phyloP scores from a whole-genome alignment of 169 alveolate species.

The Amoebophrya sp. region DNA sequence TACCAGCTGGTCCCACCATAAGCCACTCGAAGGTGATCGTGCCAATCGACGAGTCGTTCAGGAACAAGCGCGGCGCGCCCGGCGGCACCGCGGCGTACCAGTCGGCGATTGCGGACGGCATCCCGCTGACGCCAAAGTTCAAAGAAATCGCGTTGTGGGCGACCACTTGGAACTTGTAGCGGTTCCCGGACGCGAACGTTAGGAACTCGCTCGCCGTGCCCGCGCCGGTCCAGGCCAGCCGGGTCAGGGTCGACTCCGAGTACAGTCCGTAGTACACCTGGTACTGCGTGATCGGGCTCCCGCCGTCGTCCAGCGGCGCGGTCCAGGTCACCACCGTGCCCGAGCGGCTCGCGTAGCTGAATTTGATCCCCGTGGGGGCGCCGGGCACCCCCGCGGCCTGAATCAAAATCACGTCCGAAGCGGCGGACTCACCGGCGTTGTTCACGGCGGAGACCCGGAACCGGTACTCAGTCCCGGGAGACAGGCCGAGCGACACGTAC shows the following conservation, averaged over 20 bases:
- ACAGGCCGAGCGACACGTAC: not conserved
- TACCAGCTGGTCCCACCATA: too few species aligned
- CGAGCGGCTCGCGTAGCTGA: not conserved
- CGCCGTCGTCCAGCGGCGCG: conserved; percentile 14
- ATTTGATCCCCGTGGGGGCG: not conserved
- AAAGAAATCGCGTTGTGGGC: not conserved
- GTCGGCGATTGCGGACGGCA: conserved; percentile 4
- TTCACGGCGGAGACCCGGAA: conserved; percentile 15
- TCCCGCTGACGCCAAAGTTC: not conserved
- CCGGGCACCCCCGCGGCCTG: conserved; percentile 13
- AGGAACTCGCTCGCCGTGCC: conserved; percentile 9
- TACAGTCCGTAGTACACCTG: conserved; percentile 10
- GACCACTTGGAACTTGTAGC: conserved; percentile 12
- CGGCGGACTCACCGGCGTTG: conserved; percentile 19
- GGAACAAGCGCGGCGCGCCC: conserved; percentile 3
- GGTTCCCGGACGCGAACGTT: conserved; percentile 1
- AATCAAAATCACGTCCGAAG: not conserved
- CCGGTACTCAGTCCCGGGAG: conserved; percentile 7
- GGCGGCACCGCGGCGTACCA: conserved; percentile 10
- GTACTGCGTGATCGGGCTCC: conserved; percentile 10
- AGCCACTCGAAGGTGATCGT: conserved; percentile 1
- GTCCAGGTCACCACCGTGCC: conserved; percentile 11
- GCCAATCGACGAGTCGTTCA: not conserved
- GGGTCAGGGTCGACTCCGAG: not conserved
- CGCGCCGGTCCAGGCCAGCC: conserved; percentile 7